Conservation (phyloP, 345 rosid species). For the Tarenaya hassleriana region DNA sequence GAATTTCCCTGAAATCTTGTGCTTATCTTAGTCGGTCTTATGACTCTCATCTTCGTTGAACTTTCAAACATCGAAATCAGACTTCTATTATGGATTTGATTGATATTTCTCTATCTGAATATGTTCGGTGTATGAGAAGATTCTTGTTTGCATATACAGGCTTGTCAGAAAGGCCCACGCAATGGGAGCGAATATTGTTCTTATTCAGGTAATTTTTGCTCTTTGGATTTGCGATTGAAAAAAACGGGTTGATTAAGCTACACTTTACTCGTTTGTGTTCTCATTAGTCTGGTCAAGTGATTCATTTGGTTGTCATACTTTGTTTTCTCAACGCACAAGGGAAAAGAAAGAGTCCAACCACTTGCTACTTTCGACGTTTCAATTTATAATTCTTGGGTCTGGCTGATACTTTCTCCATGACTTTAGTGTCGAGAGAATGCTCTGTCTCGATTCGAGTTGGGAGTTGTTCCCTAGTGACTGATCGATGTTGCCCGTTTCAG, state of each 20-base stretch:
- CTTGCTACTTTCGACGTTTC: too few species aligned
- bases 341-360: too few species aligned
- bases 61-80: not conserved
- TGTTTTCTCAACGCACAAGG: too few species aligned
- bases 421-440: too few species aligned
- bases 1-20: not conserved
- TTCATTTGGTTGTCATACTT: too few species aligned
- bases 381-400: too few species aligned
- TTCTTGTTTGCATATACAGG: constrained; percentile 33
- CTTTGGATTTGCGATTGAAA: not conserved
- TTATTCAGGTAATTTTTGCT: constrained; percentile 57
- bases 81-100: not conserved
- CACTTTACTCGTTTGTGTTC: constrained; percentile 3
- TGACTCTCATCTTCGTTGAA: not conserved
- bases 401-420: too few species aligned
- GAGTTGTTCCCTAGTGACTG: constrained; percentile 1
- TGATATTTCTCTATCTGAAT: not conserved
- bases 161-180: constrained; percentile 34
- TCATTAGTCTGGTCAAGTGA: not conserved
- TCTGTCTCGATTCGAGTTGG: not conserved
- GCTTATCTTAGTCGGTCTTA: not conserved
- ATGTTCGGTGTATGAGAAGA: constrained; percentile 7
- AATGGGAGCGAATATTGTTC: constrained; percentile 80
- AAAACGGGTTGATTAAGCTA: not conserved
- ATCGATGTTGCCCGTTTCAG: not conserved